These are phyloP conservation scores for Blastobotrys niveus DNA, from an alignment of 1,139 yeast species.

Conservation along the genomic window DNA sequence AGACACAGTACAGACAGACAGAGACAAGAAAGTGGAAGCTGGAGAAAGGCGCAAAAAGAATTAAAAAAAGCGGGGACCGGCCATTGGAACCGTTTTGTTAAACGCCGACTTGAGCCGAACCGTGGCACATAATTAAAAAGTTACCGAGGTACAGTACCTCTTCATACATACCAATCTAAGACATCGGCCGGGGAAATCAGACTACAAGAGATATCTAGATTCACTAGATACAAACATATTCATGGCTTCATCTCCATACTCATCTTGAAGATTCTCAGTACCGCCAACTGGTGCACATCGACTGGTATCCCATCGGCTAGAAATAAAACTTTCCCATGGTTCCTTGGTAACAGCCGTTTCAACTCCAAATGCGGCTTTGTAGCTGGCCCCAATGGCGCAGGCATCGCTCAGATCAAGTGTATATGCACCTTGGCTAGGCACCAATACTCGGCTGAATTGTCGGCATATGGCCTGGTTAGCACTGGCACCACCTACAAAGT, in stretches of 20 bases:
- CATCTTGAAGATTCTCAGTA: conserved; percentile 4
- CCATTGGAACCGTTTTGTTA: neutral
- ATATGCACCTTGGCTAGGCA: conserved; percentile 57
- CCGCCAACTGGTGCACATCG: conserved; percentile 5
- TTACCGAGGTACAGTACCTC: too few relatives aligned
- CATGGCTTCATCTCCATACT: conserved; percentile 9
- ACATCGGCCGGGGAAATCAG: too few relatives aligned
- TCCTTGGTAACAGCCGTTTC: conserved; percentile 4
- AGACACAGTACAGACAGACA: too few relatives aligned
- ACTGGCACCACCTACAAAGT: conserved; percentile 86
- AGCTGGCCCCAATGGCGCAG: conserved; percentile 94
- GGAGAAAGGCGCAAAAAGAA: too few relatives aligned
- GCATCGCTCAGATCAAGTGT: conserved; percentile 80
- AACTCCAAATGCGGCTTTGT: conserved; percentile 66
- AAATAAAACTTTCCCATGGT: conserved; percentile 23
- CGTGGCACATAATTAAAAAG: too few relatives aligned
- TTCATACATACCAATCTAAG: too few relatives aligned
- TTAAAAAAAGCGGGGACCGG: neutral
- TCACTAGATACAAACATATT: conserved; percentile 17
- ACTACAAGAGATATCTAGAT: too few relatives aligned
- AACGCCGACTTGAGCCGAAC: too few relatives aligned
- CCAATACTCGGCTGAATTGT: conserved; percentile 66
- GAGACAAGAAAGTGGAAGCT: too few relatives aligned
- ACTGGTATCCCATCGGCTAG: conserved; percentile 8
- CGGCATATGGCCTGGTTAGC: conserved; percentile 60